Evolutionary conservation across 2,329 filamentous ascomycete species (phyloP).

Genomic region (Geosmithia putterillii): DNA sequence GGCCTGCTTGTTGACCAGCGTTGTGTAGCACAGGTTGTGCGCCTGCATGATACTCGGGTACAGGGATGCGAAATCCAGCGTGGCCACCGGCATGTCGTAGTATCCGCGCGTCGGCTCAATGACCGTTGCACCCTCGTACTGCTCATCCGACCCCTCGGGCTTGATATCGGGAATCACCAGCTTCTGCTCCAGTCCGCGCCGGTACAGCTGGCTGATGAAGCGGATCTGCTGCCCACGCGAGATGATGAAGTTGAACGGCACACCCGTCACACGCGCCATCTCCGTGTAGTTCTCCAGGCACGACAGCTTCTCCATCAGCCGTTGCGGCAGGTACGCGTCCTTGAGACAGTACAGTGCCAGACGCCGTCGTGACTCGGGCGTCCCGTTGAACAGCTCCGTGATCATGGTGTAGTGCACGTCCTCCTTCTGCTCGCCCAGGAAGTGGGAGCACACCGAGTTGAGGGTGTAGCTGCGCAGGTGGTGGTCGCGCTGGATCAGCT

Average conservation of each 20-base stretch:
- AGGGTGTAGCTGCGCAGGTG: conserved; percentile 94
- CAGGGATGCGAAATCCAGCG: conserved; percentile 94
- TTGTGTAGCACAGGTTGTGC: conserved; percentile 97
- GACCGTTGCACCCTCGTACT: conserved; percentile 95
- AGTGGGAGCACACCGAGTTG: conserved; percentile 91
- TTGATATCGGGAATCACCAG: conserved; percentile 84
- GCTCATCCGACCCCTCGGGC: conserved; percentile 61
- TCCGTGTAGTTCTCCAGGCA: conserved; percentile 99
- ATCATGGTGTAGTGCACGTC: conserved; percentile 99
- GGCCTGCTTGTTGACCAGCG: conserved; percentile 58
- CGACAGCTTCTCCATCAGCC: conserved; percentile 93
- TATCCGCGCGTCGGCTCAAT: conserved; percentile 91
- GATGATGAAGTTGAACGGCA: conserved; percentile 90
- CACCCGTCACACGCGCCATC: conserved; percentile 98
- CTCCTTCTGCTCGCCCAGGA: conserved; percentile 94
- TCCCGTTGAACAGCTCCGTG: conserved; percentile 94
- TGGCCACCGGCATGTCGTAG: conserved; percentile 90
- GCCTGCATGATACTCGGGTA: conserved; percentile 99
- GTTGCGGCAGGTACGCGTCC: conserved; percentile 88
- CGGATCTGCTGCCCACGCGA: conserved; percentile 93
- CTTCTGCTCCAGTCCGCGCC: conserved; percentile 86
- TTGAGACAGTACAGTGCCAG: conserved; percentile 94
- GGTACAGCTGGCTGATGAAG: conserved; percentile 93
- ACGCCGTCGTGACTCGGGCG: conserved; percentile 79
- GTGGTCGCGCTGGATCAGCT: conserved; percentile 87